Conservation (phyloP, 1,139 yeast species). For the Yamadazyma mexicana region DNA sequence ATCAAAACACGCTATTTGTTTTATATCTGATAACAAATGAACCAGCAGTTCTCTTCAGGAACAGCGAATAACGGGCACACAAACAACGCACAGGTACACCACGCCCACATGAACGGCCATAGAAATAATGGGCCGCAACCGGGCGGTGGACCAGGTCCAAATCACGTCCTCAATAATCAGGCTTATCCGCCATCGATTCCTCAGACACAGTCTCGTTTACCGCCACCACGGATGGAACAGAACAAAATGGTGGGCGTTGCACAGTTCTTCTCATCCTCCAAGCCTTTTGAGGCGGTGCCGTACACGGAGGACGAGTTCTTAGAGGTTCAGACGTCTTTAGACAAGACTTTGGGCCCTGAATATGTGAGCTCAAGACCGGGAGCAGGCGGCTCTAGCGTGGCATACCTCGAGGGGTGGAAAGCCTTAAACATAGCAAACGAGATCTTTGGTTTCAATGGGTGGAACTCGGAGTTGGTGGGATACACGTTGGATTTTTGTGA, state of each 20-base stretch:
- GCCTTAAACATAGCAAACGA: constrained; percentile 77
- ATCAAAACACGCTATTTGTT: too few relatives aligned
- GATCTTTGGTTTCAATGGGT: constrained; percentile 79
- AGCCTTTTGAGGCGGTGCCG: constrained; percentile 26
- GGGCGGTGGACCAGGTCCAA: background rate
- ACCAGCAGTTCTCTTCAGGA: too few relatives aligned
- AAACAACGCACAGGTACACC: too few relatives aligned
- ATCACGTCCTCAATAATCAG: background rate
- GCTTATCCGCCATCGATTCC: background rate
- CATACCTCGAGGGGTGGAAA: constrained; percentile 80
- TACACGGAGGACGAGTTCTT: constrained; percentile 40
- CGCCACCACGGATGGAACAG: constrained; percentile 5
- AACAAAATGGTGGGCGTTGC: constrained; percentile 13
- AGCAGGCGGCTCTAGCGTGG: constrained; percentile 66
- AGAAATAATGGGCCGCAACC: background rate
- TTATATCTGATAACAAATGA: too few relatives aligned
- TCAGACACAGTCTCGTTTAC: background rate
- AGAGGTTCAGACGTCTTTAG: constrained; percentile 45
- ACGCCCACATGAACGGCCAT: background rate
- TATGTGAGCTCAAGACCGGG: constrained; percentile 81
- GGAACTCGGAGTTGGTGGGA: constrained; percentile 69
- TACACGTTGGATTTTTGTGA: constrained; percentile 74
- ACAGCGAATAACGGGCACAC: too few relatives aligned
- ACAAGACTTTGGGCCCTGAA: constrained; percentile 83
- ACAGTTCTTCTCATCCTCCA: constrained; percentile 12